Conservation (phyloP, 2,329 filamentous ascomycete genomes). For the Cordyceps tenuipes region DNA sequence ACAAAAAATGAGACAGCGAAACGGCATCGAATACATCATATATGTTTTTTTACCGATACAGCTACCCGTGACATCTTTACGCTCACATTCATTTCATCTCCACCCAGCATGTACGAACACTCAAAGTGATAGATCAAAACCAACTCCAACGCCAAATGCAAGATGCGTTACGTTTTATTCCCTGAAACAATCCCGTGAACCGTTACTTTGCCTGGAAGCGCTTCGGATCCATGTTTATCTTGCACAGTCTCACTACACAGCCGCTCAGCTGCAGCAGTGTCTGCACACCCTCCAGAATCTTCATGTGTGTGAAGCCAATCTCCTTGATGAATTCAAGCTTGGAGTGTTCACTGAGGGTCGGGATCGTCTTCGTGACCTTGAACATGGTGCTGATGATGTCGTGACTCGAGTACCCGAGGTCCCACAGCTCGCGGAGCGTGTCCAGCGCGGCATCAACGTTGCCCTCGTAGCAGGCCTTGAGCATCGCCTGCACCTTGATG, state of each 20-base stretch:
- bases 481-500: constrained; percentile 97
- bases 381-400: constrained; percentile 99
- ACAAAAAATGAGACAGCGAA: constrained; percentile 14
- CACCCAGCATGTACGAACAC: constrained; percentile 9
- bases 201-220: constrained; percentile 51
- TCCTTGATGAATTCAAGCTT: constrained; percentile 98
- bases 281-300: constrained; percentile 94
- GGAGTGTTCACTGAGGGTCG: constrained; percentile 82
- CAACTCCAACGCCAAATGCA: constrained; percentile 26
- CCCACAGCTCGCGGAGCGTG: constrained; percentile 82
- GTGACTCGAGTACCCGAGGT: constrained; percentile 92
- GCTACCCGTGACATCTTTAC: background rate
- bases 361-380: constrained; percentile 92
- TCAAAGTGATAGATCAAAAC: constrained; percentile 9
- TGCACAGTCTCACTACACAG: constrained; percentile 83
- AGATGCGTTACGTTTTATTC: constrained; percentile 14
- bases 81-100: background rate
- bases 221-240: constrained; percentile 91
- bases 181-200: background rate
- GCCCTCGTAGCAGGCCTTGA: constrained; percentile 91
- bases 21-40: background rate
- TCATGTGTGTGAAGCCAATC: constrained; percentile 99
- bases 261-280: constrained; percentile 90
- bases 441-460: constrained; percentile 85
- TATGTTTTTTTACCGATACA: background rate